Percentiles rank a stretch among this genome's conserved stretches.
Conservation (phyloP, 148 eudicot species). For the Rhododendron ferrugineum region DNA sequence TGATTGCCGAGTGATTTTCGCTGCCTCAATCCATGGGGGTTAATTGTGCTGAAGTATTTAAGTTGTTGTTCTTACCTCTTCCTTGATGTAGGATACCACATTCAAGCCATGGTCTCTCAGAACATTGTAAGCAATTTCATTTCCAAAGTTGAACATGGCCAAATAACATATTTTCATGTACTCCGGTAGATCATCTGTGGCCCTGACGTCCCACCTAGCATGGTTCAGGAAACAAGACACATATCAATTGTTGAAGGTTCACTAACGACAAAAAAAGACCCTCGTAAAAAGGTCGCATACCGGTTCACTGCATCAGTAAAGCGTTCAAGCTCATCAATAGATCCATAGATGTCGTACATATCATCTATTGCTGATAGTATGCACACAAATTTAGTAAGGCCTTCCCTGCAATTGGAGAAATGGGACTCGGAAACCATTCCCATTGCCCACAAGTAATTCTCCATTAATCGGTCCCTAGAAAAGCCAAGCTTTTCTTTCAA, state of each 20-base stretch:
- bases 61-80: background rate
- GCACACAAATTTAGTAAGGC: slow-evolving; percentile 10
- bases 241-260: background rate
- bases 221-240: background rate
- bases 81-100: background rate
- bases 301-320: slow-evolving; percentile 15
- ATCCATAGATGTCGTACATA: slow-evolving; percentile 15
- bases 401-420: slow-evolving; percentile 11
- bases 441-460: slow-evolving; percentile 15
- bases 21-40: background rate
- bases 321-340: slow-evolving; percentile 9
- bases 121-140: slow-evolving; percentile 11
- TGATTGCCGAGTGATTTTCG: background rate
- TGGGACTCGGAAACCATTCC: slow-evolving; percentile 2
- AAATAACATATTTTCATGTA: slow-evolving; percentile 16
- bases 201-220: slow-evolving; percentile 4
- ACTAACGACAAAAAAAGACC: background rate
- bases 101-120: slow-evolving; percentile 6
- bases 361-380: slow-evolving; percentile 11
- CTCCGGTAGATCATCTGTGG: slow-evolving; percentile 9
- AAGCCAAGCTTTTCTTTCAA: slow-evolving; percentile 7
- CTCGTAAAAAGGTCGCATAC: background rate
- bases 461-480: slow-evolving; percentile 14
- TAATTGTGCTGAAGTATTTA: background rate
- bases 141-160: slow-evolving; percentile 17